Conservation (phyloP, 768 basidiomycete species). For the Suillus tomentosus region DNA sequence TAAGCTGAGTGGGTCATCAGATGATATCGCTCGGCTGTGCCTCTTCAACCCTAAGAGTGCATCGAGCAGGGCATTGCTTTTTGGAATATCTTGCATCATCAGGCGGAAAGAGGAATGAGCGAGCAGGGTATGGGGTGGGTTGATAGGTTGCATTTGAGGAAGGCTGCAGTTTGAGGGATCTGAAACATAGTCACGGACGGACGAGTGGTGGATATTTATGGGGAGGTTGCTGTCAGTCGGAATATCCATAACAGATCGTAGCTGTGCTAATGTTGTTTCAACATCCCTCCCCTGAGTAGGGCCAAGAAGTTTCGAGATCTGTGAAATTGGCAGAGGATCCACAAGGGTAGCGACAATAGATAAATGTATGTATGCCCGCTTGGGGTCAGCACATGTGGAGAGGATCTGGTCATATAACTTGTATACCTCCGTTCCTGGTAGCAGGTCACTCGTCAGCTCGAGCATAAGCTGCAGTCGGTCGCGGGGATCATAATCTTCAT, state of each 20-base stretch:
- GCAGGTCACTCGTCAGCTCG: background rate
- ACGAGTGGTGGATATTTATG: background rate
- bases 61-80: background rate
- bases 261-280: background rate
- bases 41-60: background rate
- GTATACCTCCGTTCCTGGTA: background rate
- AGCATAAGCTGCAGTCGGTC: background rate
- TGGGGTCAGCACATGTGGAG: background rate
- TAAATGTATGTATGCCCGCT: background rate
- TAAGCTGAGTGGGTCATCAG: background rate
- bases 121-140: background rate
- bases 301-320: conserved; percentile 5
- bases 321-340: background rate
- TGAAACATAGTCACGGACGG: background rate
- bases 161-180: background rate
- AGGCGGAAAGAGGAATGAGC: background rate
- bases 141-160: background rate
- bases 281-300: background rate
- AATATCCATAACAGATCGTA: background rate
- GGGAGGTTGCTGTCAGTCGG: background rate
- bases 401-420: background rate
- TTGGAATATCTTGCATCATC: background rate
- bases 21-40: background rate
- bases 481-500: background rate
- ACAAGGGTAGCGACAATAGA: background rate